Evolutionary conservation across 2,329 filamentous ascomycete species (phyloP), one percentile per base, ranked within the genome.

Genomic region (Berkeleyomyces basicola): DNA sequence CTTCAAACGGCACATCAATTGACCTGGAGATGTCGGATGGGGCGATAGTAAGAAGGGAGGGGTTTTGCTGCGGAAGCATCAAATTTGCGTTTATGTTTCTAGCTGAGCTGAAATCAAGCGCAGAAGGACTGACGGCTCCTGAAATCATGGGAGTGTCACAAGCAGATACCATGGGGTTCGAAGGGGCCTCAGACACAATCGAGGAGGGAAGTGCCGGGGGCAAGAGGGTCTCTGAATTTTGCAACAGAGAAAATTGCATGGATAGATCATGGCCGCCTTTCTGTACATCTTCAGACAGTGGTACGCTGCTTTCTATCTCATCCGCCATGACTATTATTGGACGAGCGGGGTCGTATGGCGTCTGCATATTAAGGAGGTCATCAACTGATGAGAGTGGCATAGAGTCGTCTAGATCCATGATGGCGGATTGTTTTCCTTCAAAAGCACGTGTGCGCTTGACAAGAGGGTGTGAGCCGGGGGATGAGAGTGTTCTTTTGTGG

Each of bases 1-100:
- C 53, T 6, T 58, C 55, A 40, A 59, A 65, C 4, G 63, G 57
- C 42, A 68, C 65, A 40, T 69, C 70, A 31, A 68, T 65, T 3
- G 69, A 69, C 44, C 68, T 70, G 47, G 68, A 73, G 11, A 76
- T 72, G 44, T 72, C 73, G 16, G 74, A 73, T 4, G 73, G 70
- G n/a, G 73, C 73, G 33, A 76, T 67, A 1, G 74, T 75, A 9
- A 67, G 16, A 9, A 55, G 37, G 7, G 49, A 31, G 3, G 59
- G 5, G 42, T 44, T 59, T 55, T 64, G 47, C 7, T 51, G 36
- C 36, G 39, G 61, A n/a, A 66, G 60, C 37, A 57, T 46, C 37
- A 61, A 63, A 61, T 14, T 37, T 42, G 43, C 5, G 47, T 42
- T 53, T 42, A 40, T 3, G 51, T 39, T 53, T 53, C 57, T 63